Conservation (phyloP, 2,329 filamentous ascomycete species). For the Rasamsonia emersonii region DNA sequence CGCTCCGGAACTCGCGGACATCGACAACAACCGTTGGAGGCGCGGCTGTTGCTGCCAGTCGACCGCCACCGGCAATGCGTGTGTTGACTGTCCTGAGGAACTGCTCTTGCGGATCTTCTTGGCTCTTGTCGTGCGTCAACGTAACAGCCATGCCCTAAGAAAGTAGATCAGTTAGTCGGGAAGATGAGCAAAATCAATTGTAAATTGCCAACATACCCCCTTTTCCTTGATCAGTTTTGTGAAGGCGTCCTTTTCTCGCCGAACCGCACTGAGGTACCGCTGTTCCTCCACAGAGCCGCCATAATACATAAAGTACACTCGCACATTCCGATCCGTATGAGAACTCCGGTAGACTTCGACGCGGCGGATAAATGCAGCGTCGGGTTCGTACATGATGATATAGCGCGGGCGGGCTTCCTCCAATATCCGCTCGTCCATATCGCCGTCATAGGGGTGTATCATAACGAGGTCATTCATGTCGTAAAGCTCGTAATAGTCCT, state of each 20-base stretch:
- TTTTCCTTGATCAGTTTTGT: constrained; percentile 91
- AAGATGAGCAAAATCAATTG: too few species aligned
- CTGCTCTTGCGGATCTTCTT: constrained; percentile 76
- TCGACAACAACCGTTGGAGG: constrained; percentile 90
- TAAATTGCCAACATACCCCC: constrained; percentile 41
- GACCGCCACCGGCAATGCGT: constrained; percentile 85
- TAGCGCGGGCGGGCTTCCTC: constrained; percentile 90
- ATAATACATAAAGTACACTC: constrained; percentile 96
- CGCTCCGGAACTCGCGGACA: constrained; percentile 90
- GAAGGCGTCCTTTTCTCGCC: constrained; percentile 95
- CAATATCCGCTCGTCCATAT: constrained; percentile 91
- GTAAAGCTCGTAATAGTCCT: constrained; percentile 83
- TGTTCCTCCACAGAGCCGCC: constrained; percentile 92
- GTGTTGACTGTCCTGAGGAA: constrained; percentile 96
- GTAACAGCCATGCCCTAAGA: constrained; percentile 72
- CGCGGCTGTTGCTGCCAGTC: constrained; percentile 71
- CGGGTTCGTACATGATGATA: constrained; percentile 97
- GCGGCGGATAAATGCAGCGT: constrained; percentile 84
- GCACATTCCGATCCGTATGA: constrained; percentile 77
- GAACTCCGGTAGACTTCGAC: constrained; percentile 95
- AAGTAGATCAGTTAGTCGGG: constrained; percentile 11
- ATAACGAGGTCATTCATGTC: constrained; percentile 84
- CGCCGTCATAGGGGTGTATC: constrained; percentile 87
- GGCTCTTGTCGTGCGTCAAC: constrained; percentile 62
- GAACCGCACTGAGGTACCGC: constrained; percentile 76